Percentiles rank a stretch among this genome's conserved stretches.
These are phyloP conservation scores for Ceratobasidium sp. DNA, from an alignment of 1,284 basidiomycete genomes.

Conservation along the genomic window DNA sequence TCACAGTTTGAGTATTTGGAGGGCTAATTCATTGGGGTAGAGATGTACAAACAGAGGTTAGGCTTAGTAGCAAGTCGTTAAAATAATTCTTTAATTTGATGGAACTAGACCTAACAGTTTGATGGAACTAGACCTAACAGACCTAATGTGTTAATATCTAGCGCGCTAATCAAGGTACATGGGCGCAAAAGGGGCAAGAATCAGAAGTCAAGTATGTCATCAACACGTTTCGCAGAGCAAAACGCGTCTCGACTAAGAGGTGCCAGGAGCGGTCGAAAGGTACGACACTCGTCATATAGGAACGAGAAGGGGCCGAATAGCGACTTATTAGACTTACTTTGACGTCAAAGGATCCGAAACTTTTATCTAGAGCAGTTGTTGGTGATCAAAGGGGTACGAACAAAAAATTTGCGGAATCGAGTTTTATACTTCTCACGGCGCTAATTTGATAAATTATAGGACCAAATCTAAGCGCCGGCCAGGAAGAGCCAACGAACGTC, in stretches of 20 bases:
- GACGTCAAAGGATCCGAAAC: background rate
- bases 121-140: constrained; percentile 20
- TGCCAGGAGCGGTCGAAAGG: constrained; percentile 33
- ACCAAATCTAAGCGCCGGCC: background rate
- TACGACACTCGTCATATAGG: constrained; percentile 38
- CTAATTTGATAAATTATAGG: constrained; percentile 12
- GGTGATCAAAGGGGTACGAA: background rate
- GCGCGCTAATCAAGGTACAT: constrained; percentile 1
- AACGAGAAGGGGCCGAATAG: background rate
- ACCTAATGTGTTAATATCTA: background rate
- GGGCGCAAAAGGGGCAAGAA: constrained; percentile 12
- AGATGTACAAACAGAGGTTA: constrained; percentile 34
- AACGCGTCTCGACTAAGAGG: constrained; percentile 40
- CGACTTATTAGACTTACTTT: constrained; percentile 6
- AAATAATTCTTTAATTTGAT: background rate
- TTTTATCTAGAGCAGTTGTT: background rate
- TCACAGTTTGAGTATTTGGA: constrained; percentile 17
- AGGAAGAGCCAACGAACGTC: background rate
- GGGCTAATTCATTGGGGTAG: background rate
- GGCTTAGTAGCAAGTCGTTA: background rate
- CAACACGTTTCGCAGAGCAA: constrained; percentile 38
- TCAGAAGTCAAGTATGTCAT: constrained; percentile 41
- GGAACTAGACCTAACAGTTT: no score
- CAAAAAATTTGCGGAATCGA: constrained; percentile 9
- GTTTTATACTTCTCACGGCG: constrained; percentile 10